These are phyloP conservation scores for Dentipellis sp. DNA, from an alignment of 768 basidiomycete species.

Conservation along the genomic window DNA sequence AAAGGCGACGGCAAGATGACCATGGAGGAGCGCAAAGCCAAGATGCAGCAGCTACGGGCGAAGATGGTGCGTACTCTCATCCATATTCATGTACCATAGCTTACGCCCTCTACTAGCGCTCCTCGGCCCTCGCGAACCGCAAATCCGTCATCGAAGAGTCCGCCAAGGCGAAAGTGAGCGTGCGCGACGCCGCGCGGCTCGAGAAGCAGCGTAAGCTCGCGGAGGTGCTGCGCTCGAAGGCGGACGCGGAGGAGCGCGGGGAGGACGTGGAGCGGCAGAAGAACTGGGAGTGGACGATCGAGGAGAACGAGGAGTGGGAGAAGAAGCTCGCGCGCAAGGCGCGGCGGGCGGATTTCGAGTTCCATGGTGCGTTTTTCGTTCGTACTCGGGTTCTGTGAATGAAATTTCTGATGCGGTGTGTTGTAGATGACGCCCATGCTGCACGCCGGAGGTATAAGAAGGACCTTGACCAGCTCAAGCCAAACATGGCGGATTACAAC, in stretches of 20 bases:
- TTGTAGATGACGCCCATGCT: slow-evolving; percentile 79
- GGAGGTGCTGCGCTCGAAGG: slow-evolving; percentile 74
- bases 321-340: slow-evolving; percentile 77
- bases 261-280: slow-evolving; percentile 85
- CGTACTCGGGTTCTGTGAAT: background rate
- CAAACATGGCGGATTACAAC: slow-evolving; percentile 81
- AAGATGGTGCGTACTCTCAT: slow-evolving; percentile 6
- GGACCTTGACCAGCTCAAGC: slow-evolving; percentile 81
- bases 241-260: slow-evolving; percentile 85
- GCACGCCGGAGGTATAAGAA: slow-evolving; percentile 89
- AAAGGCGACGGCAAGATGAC: slow-evolving; percentile 3
- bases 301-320: slow-evolving; percentile 97
- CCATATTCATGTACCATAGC: background rate
- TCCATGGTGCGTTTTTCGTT: slow-evolving; percentile 60
- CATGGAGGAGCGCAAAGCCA: slow-evolving; percentile 14
- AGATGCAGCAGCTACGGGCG: slow-evolving; percentile 8
- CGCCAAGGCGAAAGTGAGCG: slow-evolving; percentile 65
- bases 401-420: background rate
- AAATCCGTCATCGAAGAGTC: slow-evolving; percentile 80
- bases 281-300: slow-evolving; percentile 93
- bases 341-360: slow-evolving; percentile 81
- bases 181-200: slow-evolving; percentile 71
- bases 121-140: slow-evolving; percentile 76
- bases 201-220: slow-evolving; percentile 89
- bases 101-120: slow-evolving; percentile 37